phyloP scores from a whole-genome alignment of 2,329 filamentous ascomycete genomes.

The Chrysoporthe puriensis region DNA sequence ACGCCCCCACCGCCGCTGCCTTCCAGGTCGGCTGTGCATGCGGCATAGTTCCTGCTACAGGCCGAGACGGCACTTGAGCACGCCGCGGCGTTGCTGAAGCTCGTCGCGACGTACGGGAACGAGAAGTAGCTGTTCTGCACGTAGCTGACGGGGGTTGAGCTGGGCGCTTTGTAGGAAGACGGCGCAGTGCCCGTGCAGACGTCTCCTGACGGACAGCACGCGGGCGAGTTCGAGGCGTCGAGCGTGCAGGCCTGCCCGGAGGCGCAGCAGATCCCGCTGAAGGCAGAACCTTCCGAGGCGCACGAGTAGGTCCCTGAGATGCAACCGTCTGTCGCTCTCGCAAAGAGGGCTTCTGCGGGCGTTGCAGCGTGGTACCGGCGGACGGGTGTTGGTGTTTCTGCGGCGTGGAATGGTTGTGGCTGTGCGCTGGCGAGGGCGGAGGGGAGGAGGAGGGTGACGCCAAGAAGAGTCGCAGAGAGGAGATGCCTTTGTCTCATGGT shows the following conservation, averaged over 20 bases:
- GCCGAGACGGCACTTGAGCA: conserved; percentile 56
- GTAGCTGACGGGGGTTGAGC: conserved; percentile 49
- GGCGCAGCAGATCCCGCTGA: conserved; percentile 55
- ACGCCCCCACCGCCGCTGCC: conserved; percentile 47
- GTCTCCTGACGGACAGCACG: conserved; percentile 54
- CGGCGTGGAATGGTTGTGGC: conserved; percentile 37
- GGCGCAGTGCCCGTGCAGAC: conserved; percentile 62
- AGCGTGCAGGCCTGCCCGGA: conserved; percentile 54
- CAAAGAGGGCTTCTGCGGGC: conserved; percentile 28
- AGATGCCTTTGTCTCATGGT: conserved; percentile 26
- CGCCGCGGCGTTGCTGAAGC: conserved; percentile 53
- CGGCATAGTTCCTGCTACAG: conserved; percentile 58
- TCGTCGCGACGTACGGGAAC: conserved; percentile 61
- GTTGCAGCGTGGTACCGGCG: conserved; percentile 29
- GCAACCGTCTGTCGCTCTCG: conserved; percentile 41
- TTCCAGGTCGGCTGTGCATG: conserved; percentile 55
- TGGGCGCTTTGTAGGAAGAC: conserved; percentile 39
- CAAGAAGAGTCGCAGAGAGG: conserved; percentile 12
- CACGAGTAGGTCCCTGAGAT: conserved; percentile 55
- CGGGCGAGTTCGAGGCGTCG: conserved; percentile 52
- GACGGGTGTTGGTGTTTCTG: conserved; percentile 33
- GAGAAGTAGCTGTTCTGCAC: conserved; percentile 63
- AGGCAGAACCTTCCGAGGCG: conserved; percentile 50
- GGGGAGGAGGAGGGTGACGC: conserved; percentile 23
- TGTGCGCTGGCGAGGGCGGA: conserved; percentile 32